Evolutionary conservation across 495 filamentous ascomycete genomes (phyloP).

Genomic region (Daldinia loculata): DNA sequence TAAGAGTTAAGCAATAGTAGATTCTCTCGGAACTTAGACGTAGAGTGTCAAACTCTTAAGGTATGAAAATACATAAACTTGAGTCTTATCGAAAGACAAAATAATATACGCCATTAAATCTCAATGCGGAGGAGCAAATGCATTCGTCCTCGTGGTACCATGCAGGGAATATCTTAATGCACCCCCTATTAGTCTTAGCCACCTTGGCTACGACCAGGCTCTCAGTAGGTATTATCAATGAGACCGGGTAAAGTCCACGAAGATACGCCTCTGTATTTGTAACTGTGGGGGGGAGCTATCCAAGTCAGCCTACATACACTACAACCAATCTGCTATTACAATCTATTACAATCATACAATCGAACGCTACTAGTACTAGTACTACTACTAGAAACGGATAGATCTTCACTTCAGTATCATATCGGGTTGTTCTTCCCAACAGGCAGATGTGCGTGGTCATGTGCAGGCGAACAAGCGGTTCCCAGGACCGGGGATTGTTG

Average conservation of each 20-base stretch:
- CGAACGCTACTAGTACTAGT: neutral
- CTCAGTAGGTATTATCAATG: constrained; percentile 18
- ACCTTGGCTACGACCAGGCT: constrained; percentile 15
- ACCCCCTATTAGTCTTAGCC: constrained; percentile 9
- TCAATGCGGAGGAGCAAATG: constrained; percentile 2
- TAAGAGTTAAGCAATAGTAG: neutral
- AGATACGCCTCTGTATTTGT: constrained; percentile 27
- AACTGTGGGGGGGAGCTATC: constrained; percentile 7
- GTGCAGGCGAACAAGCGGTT: constrained; percentile 29
- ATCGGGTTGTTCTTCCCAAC: constrained; percentile 30
- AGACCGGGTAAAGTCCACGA: constrained; percentile 35
- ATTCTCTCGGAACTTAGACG: neutral
- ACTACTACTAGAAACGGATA: constrained; percentile 4
- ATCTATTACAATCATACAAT: constrained; percentile 17
- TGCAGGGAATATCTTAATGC: constrained; percentile 9
- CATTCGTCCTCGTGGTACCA: constrained; percentile 17
- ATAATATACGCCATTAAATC: constrained; percentile 7
- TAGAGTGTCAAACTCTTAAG: neutral
- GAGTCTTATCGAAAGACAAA: neutral
- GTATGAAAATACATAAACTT: neutral
- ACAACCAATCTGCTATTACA: neutral
- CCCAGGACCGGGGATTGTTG: constrained; percentile 35
- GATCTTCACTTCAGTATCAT: constrained; percentile 29
- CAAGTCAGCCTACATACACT: constrained; percentile 2
- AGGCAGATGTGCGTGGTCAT: constrained; percentile 34